phyloP scores from a whole-genome alignment of 2,329 filamentous ascomycete genomes.

The Pyricularia pennisetigena region DNA sequence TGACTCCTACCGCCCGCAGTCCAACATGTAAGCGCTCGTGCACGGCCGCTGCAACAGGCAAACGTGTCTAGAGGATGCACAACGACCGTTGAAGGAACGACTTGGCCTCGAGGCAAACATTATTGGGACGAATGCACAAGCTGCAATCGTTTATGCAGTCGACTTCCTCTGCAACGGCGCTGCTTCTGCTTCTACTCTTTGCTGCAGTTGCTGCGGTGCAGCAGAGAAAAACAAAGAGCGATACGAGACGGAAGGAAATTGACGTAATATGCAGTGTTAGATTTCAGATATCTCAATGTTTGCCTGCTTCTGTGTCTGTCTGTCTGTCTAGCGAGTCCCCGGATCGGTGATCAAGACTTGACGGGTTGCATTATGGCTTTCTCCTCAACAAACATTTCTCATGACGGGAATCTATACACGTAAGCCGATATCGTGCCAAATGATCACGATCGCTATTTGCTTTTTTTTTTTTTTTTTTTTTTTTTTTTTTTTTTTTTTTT shows the following conservation, averaged over 20 bases:
- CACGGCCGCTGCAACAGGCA: neutral
- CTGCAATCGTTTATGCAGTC: neutral
- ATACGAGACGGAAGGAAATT: neutral
- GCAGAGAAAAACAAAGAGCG: neutral
- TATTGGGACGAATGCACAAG: neutral
- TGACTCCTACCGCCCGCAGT: neutral
- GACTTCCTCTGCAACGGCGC: neutral
- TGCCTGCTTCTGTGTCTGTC: neutral
- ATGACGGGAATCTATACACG: neutral
- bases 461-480: no score
- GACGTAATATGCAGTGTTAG: neutral
- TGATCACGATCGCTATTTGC: neutral
- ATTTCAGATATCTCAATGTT: neutral
- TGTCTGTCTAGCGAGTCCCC: neutral
- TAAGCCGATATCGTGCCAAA: neutral
- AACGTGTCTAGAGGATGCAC: neutral
- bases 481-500: no score
- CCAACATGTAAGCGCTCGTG: neutral
- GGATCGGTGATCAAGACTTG: neutral
- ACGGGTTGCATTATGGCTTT: neutral
- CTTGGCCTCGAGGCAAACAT: neutral
- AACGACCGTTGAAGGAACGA: neutral
- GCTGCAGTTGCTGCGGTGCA: neutral
- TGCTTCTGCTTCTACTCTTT: neutral
- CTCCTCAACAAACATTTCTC: neutral